A percentile compares a stretch with the other conserved stretches of the same genome.
Evolutionary conservation across 495 filamentous ascomycete genomes (phyloP).

Genomic region (Penicillium mononematosum): DNA sequence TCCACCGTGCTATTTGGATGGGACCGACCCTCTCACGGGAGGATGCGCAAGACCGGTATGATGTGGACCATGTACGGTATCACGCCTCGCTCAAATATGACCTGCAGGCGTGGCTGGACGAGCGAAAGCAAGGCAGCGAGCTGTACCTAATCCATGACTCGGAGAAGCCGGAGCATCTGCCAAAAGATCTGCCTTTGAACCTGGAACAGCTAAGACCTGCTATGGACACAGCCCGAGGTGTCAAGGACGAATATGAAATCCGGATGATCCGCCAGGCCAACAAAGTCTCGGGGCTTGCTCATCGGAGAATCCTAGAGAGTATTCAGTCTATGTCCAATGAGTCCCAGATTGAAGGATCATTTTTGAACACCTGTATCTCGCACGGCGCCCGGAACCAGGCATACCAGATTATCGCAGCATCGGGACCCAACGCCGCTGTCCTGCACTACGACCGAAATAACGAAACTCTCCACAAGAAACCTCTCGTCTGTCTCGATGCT

Average conservation of each 20-base stretch:
- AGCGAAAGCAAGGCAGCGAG: conserved; percentile 45
- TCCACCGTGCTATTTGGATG: conserved; percentile 87
- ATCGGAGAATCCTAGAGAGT: conserved; percentile 61
- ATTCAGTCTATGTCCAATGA: conserved; percentile 68
- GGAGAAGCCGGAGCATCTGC: conserved; percentile 46
- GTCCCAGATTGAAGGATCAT: conserved; percentile 76
- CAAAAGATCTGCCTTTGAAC: conserved; percentile 50
- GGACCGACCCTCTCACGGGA: conserved; percentile 77
- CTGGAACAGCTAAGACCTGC: conserved; percentile 54
- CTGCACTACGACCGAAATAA: conserved; percentile 87
- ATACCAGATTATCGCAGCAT: conserved; percentile 82
- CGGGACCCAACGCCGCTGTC: conserved; percentile 72
- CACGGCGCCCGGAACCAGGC: conserved; percentile 73
- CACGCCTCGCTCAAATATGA: conserved; percentile 62
- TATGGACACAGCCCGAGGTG: conserved; percentile 68
- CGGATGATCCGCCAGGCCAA: conserved; percentile 76
- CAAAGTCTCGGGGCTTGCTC: conserved; percentile 68
- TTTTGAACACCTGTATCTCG: conserved; percentile 66
- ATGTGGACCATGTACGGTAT: conserved; percentile 74
- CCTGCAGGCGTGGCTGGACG: conserved; percentile 58
- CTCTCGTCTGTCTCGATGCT: conserved; percentile 80
- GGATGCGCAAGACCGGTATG: conserved; percentile 69
- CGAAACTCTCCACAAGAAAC: conserved; percentile 60
- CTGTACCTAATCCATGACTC: conserved; percentile 42
- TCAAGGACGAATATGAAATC: conserved; percentile 82